These are phyloP conservation scores for Nissolia schottii DNA, from an alignment of 306 rosid genomes.

Conservation along the genomic window DNA sequence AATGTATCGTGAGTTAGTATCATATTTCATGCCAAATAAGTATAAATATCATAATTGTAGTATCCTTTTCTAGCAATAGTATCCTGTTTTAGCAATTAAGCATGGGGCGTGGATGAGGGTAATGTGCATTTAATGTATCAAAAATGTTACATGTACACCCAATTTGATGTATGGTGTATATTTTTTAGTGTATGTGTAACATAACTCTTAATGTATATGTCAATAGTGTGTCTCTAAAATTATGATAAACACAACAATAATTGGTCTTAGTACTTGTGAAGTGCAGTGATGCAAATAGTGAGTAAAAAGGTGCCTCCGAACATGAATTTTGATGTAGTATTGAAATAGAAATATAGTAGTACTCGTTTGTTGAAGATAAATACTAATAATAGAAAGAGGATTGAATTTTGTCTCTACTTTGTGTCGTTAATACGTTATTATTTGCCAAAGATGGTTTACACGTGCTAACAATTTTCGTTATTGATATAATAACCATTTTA, in stretches of 20 bases:
- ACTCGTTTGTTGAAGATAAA: neutral
- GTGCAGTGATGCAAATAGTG: neutral
- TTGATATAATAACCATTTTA: too few relatives aligned
- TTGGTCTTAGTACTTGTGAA: conserved; percentile 16
- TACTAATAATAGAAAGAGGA: neutral
- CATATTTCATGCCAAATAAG: neutral
- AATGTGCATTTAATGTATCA: neutral
- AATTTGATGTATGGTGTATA: too few relatives aligned
- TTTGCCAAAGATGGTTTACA: too few relatives aligned
- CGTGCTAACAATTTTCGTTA: too few relatives aligned
- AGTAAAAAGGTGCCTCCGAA: neutral
- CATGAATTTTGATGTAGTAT: neutral
- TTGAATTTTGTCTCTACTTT: neutral
- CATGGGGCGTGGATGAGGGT: conserved; percentile 8
- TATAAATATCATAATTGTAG: too few relatives aligned
- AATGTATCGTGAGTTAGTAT: too few relatives aligned
- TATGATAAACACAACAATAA: conserved; percentile 20
- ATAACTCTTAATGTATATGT: too few relatives aligned
- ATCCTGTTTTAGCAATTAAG: too few relatives aligned
- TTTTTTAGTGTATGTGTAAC: too few relatives aligned
- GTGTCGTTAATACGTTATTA: neutral
- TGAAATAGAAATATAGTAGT: neutral
- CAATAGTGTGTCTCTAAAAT: conserved; percentile 18
- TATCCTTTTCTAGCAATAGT: neutral
- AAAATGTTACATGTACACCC: too few relatives aligned